Evolutionary conservation across 768 basidiomycete species (phyloP), one percentile per base, ranked within the genome.

Genomic region (Boletus huronensis): DNA sequence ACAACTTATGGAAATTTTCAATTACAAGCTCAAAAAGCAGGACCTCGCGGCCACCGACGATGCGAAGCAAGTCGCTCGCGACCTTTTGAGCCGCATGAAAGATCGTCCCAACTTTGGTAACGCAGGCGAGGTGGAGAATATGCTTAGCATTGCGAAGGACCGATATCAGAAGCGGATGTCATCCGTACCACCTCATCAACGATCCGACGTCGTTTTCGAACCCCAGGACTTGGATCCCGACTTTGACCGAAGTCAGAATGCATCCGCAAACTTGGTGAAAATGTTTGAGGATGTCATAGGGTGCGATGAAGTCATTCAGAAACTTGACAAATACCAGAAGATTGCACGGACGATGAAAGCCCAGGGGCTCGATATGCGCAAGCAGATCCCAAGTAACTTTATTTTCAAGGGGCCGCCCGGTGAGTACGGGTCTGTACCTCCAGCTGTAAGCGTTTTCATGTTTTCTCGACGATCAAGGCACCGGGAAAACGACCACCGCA

Each of bases 351-450:
- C 59, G 17, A 74, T 77, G 67, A 80, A 79, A 60, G 60, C 58
- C 0, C 64, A 71, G 29, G 74, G 74, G 3, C 63, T 73, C 34
- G 77, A 84, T 55, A 67, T 74, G 19, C 73, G 78, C 4, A 72
- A 77, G n/a, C 71, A 75, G 16, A 78, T 87, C 38, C 85, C 86
- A 0, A 85, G 68, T n/a, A 76, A 75, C 39, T 88, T 87, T 47
- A 70, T 88, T 2, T 87, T 88, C 75, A 87, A 84, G 60, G 86
- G 87, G 0, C 87, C 86, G 6, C 87, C 86, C 55, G 85, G 81
- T 84, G 62, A 60, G 74, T 63, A 19, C 1, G 40, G 21, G 1
- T 17, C 25, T 1, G 28, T 8, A 23, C 5, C 1, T 29, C 9
- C 1, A 11, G 6, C 17, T 25, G 10, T 31, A 2, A 13, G 23